Percentiles rank a stretch among this genome's conserved stretches.
Evolutionary conservation across 2,329 filamentous ascomycete genomes (phyloP).

Genomic region (Truncatella angustata): DNA sequence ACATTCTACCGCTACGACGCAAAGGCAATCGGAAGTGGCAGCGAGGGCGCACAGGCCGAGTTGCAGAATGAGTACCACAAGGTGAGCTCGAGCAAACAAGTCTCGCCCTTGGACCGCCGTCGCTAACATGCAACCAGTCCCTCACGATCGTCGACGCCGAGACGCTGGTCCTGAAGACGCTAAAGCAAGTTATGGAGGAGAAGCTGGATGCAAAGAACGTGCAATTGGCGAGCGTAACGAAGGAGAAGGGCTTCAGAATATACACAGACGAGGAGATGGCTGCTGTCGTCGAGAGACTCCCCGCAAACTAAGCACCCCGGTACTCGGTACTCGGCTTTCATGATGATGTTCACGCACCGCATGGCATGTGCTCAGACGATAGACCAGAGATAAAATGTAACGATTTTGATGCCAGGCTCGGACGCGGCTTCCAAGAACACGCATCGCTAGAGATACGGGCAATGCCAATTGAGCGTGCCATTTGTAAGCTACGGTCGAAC

Average conservation of each 20-base stretch:
- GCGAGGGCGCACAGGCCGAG: constrained; percentile 95
- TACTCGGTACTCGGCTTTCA: neutral
- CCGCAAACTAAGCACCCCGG: constrained; percentile 52
- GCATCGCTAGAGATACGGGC: too few relatives aligned
- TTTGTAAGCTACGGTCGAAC: too few relatives aligned
- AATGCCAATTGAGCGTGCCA: too few relatives aligned
- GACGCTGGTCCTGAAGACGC: constrained; percentile 90
- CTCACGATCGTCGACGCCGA: constrained; percentile 91
- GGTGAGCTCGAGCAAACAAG: constrained; percentile 38
- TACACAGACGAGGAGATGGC: constrained; percentile 98
- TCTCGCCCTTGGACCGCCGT: too few relatives aligned
- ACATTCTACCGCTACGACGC: constrained; percentile 99
- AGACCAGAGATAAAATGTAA: constrained; percentile 3
- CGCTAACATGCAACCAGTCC: constrained; percentile 50
- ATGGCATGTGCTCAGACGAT: neutral
- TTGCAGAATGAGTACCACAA: constrained; percentile 99
- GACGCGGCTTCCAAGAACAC: neutral
- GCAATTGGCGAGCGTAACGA: constrained; percentile 94
- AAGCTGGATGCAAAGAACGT: constrained; percentile 99
- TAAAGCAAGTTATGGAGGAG: constrained; percentile 99
- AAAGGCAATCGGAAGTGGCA: constrained; percentile 96
- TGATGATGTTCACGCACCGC: neutral
- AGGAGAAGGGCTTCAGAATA: constrained; percentile 97
- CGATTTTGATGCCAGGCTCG: neutral
- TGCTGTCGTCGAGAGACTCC: constrained; percentile 80